Base-by-base conservation (phyloP, 2,329 filamentous ascomycete genomes). In the Fusarium praegraminearum region DNA sequence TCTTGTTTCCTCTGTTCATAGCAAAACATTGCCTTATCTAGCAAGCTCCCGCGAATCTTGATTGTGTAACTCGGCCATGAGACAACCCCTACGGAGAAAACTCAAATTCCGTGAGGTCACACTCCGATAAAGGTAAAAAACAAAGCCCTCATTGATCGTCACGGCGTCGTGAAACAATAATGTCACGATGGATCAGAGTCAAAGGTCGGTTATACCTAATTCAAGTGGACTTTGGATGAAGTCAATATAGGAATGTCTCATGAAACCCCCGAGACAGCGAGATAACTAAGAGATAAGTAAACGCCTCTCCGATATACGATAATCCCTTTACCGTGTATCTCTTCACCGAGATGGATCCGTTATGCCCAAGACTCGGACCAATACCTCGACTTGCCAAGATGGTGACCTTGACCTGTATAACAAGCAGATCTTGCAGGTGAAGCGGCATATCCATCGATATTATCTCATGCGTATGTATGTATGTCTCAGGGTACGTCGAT, bases 51-150 rank as follows among this genome's bases (percentile, higher is more conserved):
- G 91, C 88, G 2, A 33, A 92, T 79, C 50, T 84, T 86, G 30
- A 93, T 82, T 73, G 87, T 85, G 75, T 91, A 89, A 66, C 82
- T 82, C 38, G 83, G 84, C 7, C 86, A 88, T 30, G 90, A 80
- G 32, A 89, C 86, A 58, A 86, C 87, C 52, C 87, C 86, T 36
- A 86, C 83, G n/a, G 35, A 44, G 45, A 69, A 87, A 81, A 2
- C 90, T 80, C n/a, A 88, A 26, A 87, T 87, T 73, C 89, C 90
- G 75, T 90, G 20, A 87, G 46, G 88, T 87, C 20, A 91, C 80
- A 67, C 85, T 89, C 82, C 83, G 26, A 84, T 72, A 5, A 82
- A 80, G 3, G 76, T 80, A 44, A 81, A 82, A 26, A 80, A 40
- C 70, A 73, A 12, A 84, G 62, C 9, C 79, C 80, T 65, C 78